These are phyloP conservation scores for Populus hybrid DNA, from an alignment of 441 rosid genomes.

Conservation along the genomic window DNA sequence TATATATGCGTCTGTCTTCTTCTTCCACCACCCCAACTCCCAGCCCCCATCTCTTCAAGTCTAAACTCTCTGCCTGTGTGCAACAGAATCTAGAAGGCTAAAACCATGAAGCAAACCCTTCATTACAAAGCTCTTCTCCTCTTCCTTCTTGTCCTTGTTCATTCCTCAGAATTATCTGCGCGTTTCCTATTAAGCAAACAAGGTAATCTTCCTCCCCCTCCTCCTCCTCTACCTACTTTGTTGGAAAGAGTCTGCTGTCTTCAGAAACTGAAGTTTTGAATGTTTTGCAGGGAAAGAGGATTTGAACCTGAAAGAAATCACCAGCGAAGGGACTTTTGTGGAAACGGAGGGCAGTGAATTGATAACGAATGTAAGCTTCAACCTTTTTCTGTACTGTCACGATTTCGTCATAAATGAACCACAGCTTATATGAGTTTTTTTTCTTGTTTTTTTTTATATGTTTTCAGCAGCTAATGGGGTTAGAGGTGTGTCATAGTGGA, in stretches of 20 bases:
- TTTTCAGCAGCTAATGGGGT: conserved; percentile 41
- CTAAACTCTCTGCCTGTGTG: not conserved
- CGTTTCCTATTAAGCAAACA: conserved; percentile 23
- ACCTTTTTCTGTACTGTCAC: not conserved
- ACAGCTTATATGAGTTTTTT: not conserved
- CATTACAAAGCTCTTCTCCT: conserved; percentile 30
- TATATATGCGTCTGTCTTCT: conserved; percentile 23
- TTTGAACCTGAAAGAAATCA: conserved; percentile 23
- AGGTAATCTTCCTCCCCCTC: conserved; percentile 21
- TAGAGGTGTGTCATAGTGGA: conserved; percentile 38
- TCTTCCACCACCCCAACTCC: conserved; percentile 8
- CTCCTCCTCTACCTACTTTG: not conserved
- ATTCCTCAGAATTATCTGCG: conserved; percentile 34
- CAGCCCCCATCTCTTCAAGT: not conserved
- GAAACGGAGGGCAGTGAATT: conserved; percentile 25
- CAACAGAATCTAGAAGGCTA: not conserved
- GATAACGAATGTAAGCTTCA: conserved; percentile 28
- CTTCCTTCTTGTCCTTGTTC: conserved; percentile 32
- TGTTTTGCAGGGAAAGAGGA: conserved; percentile 29
- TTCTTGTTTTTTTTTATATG: not conserved
- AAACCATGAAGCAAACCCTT: conserved; percentile 48
- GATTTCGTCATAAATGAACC: not conserved
- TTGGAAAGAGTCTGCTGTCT: not conserved
- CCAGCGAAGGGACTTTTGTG: conserved; percentile 12
- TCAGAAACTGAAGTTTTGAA: conserved; percentile 5